phyloP scores from a whole-genome alignment of 345 rosid species.

The Hibiscus syriacus region DNA sequence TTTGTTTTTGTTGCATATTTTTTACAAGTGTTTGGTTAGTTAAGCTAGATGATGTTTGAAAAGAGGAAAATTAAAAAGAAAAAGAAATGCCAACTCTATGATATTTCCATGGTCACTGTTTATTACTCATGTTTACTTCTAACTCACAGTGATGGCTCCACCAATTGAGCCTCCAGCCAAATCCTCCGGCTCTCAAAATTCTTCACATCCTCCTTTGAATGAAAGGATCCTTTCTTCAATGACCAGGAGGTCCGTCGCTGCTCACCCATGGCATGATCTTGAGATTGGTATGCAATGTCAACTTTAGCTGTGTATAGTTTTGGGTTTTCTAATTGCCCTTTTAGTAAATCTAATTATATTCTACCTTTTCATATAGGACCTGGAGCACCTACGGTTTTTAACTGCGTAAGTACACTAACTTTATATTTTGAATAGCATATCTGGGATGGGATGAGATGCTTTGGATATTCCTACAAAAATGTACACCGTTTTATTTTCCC shows the following conservation, averaged over 20 bases:
- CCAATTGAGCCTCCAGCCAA: conserved; percentile 49
- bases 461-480: background rate
- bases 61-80: no score
- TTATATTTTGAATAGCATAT: background rate
- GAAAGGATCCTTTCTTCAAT: conserved; percentile 92
- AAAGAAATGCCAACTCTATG: background rate
- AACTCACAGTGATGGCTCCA: conserved; percentile 56
- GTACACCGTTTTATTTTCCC: no score
- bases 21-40: no score
- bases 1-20: no score
- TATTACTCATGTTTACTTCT: background rate
- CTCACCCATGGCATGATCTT: conserved; percentile 99
- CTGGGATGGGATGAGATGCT: background rate
- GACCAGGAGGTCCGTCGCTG: conserved; percentile 88
- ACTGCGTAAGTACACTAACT: conserved; percentile 49
- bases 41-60: no score
- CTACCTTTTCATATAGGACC: conserved; percentile 49
- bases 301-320: background rate
- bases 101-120: background rate
- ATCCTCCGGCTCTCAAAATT: conserved; percentile 19
- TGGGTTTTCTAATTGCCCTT: background rate
- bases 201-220: conserved; percentile 64
- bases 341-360: background rate
- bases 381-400: conserved; percentile 77
- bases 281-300: conserved; percentile 62